phyloP scores from a whole-genome alignment of 257 asterid species.

The Nicotiana attenuata region DNA sequence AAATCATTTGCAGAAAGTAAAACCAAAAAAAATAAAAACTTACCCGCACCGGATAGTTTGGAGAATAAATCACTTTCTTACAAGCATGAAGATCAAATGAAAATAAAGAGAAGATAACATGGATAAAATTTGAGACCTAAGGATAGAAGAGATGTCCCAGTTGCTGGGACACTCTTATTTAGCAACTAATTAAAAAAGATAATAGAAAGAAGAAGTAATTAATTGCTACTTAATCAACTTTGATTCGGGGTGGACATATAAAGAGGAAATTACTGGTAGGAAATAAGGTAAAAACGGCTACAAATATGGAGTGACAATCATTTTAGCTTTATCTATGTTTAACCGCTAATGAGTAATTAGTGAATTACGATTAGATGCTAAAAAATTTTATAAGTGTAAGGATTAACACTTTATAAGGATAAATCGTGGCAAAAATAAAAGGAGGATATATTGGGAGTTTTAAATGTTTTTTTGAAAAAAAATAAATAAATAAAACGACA shows the following conservation, averaged over 20 bases:
- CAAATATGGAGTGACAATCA: background rate
- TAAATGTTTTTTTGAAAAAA: too few species aligned
- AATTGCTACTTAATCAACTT: background rate
- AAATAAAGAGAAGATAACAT: background rate
- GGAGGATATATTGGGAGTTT: too few species aligned
- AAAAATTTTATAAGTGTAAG: too few species aligned
- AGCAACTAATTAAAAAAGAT: background rate
- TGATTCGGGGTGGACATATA: background rate
- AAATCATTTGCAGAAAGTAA: too few species aligned
- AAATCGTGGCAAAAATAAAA: too few species aligned
- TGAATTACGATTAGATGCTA: too few species aligned
- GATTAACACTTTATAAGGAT: too few species aligned
- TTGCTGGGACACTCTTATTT: background rate
- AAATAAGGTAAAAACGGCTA: background rate
- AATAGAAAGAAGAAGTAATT: background rate
- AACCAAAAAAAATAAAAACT: too few species aligned
- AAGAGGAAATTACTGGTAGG: background rate
- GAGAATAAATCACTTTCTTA: background rate
- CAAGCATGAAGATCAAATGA: background rate
- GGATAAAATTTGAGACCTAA: background rate
- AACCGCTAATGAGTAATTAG: too few species aligned
- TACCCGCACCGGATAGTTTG: too few species aligned
- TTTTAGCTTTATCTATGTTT: background rate
- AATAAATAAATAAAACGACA: too few species aligned
- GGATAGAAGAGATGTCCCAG: constrained; percentile 7